These are phyloP conservation scores for Arxiozyma telluris DNA, from an alignment of 1,139 yeast genomes.

Conservation along the genomic window DNA sequence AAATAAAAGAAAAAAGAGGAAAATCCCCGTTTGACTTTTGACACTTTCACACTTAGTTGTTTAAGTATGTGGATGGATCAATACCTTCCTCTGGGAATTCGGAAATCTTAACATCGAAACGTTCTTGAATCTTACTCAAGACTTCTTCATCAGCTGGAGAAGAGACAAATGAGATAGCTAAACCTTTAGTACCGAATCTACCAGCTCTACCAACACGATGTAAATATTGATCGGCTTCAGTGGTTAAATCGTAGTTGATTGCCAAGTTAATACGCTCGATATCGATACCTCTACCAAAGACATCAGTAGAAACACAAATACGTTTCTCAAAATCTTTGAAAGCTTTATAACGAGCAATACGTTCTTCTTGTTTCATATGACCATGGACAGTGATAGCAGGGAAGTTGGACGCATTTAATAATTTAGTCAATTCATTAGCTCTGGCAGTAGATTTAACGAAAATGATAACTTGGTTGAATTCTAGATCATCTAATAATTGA, in stretches of 20 bases:
- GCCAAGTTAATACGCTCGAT: constrained; percentile 97
- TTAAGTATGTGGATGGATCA: constrained; percentile 96
- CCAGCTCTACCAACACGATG: constrained; percentile 99
- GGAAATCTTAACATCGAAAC: constrained; percentile 77
- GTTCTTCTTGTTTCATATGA: constrained; percentile 93
- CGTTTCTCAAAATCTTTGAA: constrained; percentile 98
- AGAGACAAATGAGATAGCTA: constrained; percentile 85
- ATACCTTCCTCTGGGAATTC: constrained; percentile 94
- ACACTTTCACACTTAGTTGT: constrained; percentile 45
- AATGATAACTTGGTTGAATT: constrained; percentile 96
- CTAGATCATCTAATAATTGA: constrained; percentile 86
- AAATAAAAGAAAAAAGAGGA: not conserved
- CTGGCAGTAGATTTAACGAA: constrained; percentile 89
- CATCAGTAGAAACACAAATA: constrained; percentile 97
- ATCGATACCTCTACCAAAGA: constrained; percentile 98
- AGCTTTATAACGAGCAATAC: constrained; percentile 91
- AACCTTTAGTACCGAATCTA: constrained; percentile 98
- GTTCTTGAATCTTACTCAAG: constrained; percentile 85
- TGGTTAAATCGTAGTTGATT: constrained; percentile 84
- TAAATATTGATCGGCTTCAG: constrained; percentile 93
- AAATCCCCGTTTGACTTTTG: not conserved
- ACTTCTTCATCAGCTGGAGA: constrained; percentile 83
- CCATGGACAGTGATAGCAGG: constrained; percentile 97
- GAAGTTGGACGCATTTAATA: constrained; percentile 88
- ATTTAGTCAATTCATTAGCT: constrained; percentile 84